phyloP scores from a whole-genome alignment of 2,329 filamentous ascomycete genomes.

The Didymella keratinophila region DNA sequence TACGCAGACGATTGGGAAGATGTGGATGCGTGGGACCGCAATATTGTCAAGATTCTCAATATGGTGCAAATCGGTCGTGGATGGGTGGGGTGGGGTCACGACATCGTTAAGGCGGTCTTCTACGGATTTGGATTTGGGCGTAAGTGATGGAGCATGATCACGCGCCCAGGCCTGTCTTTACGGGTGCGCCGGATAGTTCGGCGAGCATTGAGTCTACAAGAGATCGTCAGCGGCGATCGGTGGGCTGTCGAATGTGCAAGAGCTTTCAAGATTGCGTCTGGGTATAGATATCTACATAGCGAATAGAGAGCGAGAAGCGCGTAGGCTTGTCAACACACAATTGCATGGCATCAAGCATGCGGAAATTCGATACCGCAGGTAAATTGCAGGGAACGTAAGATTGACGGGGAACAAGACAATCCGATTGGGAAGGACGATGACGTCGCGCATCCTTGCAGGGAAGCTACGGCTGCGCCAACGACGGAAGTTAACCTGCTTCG shows the following conservation, averaged over 20 bases:
- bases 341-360: conserved; percentile 20
- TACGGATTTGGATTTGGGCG: conserved; percentile 36
- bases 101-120: conserved; percentile 48
- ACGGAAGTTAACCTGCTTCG: conserved; percentile 16
- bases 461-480: conserved; percentile 16
- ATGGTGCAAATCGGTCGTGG: conserved; percentile 58
- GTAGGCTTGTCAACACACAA: conserved; percentile 4
- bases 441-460: conserved; percentile 14
- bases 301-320: background rate
- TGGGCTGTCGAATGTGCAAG: background rate
- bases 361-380: conserved; percentile 6
- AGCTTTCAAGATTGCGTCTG: background rate
- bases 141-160: conserved; percentile 11
- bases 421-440: conserved; percentile 10
- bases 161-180: conserved; percentile 2
- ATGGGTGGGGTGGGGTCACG: conserved; percentile 61
- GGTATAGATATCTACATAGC: background rate
- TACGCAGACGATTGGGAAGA: conserved; percentile 67
- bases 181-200: conserved; percentile 14
- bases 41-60: conserved; percentile 64
- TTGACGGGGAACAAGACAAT: background rate
- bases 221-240: conserved; percentile 2
- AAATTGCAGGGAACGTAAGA: conserved; percentile 3
- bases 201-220: conserved; percentile 2
- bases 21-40: conserved; percentile 63